Evolutionary conservation across 345 rosid genomes (phyloP).

Genomic region (Camelina hispida): DNA sequence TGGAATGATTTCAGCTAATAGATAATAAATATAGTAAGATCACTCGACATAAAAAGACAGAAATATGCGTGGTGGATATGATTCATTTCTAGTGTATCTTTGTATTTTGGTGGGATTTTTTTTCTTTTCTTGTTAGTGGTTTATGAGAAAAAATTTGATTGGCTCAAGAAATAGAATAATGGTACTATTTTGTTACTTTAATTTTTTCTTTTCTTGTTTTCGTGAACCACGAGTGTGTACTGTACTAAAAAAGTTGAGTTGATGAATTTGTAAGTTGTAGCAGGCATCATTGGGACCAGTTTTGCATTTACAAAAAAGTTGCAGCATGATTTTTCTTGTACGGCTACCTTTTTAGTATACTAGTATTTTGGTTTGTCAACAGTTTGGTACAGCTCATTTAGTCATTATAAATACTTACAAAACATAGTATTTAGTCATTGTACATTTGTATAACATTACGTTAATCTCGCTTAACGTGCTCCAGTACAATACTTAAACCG

Average conservation of each 20-base stretch:
- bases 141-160: not conserved
- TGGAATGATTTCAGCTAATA: constrained; percentile 7
- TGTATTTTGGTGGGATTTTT: not conserved
- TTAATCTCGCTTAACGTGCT: constrained; percentile 8
- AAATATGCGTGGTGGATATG: constrained; percentile 4
- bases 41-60: not conserved
- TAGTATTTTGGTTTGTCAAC: not conserved
- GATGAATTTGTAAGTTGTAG: constrained; percentile 18
- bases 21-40: constrained; percentile 11
- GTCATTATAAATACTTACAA: not conserved
- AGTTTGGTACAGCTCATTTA: constrained; percentile 16
- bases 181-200: too few species aligned
- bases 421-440: too few species aligned
- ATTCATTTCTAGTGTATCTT: not conserved
- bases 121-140: not conserved
- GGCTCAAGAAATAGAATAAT: constrained; percentile 16
- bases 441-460: not conserved
- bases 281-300: constrained; percentile 36
- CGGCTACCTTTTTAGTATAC: not conserved
- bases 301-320: constrained; percentile 15
- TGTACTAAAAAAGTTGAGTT: constrained; percentile 1
- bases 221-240: constrained; percentile 7
- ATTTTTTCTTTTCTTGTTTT: not conserved
- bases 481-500: not conserved
- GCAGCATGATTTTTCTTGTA: not conserved